phyloP scores from a whole-genome alignment of 2,329 filamentous ascomycete genomes.

The Periconia digitata region DNA sequence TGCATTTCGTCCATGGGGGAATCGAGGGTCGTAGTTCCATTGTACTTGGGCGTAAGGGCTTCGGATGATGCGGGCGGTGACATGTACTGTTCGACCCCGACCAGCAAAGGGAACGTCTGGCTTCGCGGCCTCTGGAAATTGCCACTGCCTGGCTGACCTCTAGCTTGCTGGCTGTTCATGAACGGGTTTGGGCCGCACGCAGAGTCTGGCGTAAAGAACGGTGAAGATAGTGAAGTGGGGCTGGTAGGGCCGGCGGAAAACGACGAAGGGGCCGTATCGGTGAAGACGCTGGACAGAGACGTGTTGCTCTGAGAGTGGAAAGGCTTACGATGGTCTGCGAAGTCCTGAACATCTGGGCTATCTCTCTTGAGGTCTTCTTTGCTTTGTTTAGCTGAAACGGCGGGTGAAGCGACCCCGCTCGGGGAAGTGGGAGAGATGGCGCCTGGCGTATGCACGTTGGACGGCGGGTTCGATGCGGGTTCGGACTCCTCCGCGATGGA shows the following conservation, averaged over 20 bases:
- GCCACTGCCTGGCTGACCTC: slow-evolving; percentile 50
- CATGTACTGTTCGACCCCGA: slow-evolving; percentile 62
- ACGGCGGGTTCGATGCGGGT: slow-evolving; percentile 58
- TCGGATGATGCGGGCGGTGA: slow-evolving; percentile 56
- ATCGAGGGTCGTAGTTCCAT: slow-evolving; percentile 50
- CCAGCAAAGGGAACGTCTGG: slow-evolving; percentile 78
- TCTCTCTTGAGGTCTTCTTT: slow-evolving; percentile 67
- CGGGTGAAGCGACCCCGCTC: slow-evolving; percentile 62
- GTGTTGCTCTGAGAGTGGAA: slow-evolving; percentile 67
- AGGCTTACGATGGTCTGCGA: slow-evolving; percentile 62
- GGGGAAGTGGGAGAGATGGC: slow-evolving; percentile 75
- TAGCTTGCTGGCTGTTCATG: slow-evolving; percentile 55
- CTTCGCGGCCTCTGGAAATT: slow-evolving; percentile 77
- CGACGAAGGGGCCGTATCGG: slow-evolving; percentile 63
- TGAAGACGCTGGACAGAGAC: slow-evolving; percentile 68
- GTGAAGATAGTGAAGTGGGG: slow-evolving; percentile 71
- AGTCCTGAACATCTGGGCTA: slow-evolving; percentile 61
- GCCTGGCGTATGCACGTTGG: slow-evolving; percentile 63
- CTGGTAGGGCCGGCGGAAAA: slow-evolving; percentile 74
- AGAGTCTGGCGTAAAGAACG: slow-evolving; percentile 77
- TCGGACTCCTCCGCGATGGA: slow-evolving; percentile 69
- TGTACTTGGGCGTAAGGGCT: slow-evolving; percentile 57
- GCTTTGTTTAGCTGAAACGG: slow-evolving; percentile 62
- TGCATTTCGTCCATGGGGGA: slow-evolving; percentile 54
- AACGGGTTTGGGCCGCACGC: slow-evolving; percentile 65